phyloP scores from a whole-genome alignment of 257 asterid species.

The Solanum ahanhuiri region DNA sequence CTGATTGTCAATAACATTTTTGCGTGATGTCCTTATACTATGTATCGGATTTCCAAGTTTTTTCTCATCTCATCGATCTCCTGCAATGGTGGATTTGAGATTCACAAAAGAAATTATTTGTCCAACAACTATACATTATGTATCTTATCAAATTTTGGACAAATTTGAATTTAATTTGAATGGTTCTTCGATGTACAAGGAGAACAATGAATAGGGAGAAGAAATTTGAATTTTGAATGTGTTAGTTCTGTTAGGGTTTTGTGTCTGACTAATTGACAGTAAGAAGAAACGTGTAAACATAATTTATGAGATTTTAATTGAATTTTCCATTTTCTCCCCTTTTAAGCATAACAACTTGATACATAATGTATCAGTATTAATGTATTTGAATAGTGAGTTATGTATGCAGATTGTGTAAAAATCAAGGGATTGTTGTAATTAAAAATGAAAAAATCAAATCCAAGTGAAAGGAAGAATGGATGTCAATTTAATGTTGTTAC shows the following conservation, averaged over 20 bases:
- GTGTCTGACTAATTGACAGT: background rate
- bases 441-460: no score
- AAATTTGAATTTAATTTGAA: no score
- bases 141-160: no score
- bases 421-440: no score
- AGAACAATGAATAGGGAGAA: background rate
- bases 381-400: no score
- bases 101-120: no score
- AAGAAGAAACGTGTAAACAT: background rate
- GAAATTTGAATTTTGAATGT: background rate
- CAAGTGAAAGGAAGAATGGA: no score
- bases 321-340: background rate
- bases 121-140: no score
- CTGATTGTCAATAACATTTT: background rate
- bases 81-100: background rate
- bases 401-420: no score
- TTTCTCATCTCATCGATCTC: background rate
- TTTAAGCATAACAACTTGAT: background rate
- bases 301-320: no score
- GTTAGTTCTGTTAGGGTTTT: background rate
- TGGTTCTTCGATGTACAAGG: background rate
- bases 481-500: background rate
- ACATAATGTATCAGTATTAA: background rate
- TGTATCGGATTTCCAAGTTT: no score
- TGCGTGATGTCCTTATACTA: background rate